Percentiles rank a stretch among this genome's conserved stretches.
phyloP scores from a whole-genome alignment of 1,139 yeast species.

The Wickerhamomyces sp. region DNA sequence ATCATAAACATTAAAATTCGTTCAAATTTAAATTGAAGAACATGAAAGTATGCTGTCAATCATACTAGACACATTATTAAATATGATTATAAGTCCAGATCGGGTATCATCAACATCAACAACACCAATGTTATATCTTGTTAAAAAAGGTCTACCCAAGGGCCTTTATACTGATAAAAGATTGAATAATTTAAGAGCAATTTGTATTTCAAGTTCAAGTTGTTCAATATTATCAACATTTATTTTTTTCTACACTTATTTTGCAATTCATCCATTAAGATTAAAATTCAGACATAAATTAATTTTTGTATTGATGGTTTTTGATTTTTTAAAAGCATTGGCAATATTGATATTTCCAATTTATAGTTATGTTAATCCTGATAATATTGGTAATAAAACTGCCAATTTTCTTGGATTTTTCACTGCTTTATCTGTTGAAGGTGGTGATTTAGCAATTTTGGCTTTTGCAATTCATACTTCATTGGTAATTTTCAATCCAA shows the following conservation, averaged over 20 bases:
- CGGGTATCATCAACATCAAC: background rate
- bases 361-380: slow-evolving; percentile 30
- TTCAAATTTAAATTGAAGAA: too few species aligned
- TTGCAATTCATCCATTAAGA: slow-evolving; percentile 57
- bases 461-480: slow-evolving; percentile 83
- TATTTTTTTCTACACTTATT: slow-evolving; percentile 47
- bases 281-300: slow-evolving; percentile 68
- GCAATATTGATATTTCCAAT: slow-evolving; percentile 67
- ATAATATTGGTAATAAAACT: slow-evolving; percentile 49
- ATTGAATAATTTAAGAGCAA: slow-evolving; percentile 34
- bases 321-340: slow-evolving; percentile 72
- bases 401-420: slow-evolving; percentile 81
- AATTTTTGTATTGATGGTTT: slow-evolving; percentile 59
- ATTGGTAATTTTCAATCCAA: slow-evolving; percentile 64
- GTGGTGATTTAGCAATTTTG: slow-evolving; percentile 81
- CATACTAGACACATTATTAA: too few species aligned
- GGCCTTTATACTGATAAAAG: background rate
- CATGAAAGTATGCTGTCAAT: too few species aligned
- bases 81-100: too few species aligned
- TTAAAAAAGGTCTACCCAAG: background rate
- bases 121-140: background rate
- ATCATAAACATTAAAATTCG: too few species aligned
- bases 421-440: slow-evolving; percentile 79
- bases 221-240: slow-evolving; percentile 53
- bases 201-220: slow-evolving; percentile 55